These are phyloP conservation scores for Ogataea henricii DNA, from an alignment of 805 yeast species.

Conservation along the genomic window DNA sequence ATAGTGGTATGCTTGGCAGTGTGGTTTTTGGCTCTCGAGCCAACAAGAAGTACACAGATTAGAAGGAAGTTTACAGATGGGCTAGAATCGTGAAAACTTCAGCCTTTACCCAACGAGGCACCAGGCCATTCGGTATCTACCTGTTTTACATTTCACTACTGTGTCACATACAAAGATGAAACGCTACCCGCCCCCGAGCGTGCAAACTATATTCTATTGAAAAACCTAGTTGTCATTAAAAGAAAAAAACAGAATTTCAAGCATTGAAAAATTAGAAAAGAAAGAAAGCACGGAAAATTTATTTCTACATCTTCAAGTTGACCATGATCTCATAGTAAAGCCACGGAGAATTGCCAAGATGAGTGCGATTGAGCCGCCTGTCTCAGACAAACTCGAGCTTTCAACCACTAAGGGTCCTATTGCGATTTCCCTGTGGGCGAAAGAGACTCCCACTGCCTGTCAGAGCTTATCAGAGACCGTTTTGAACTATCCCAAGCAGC, in stretches of 20 bases:
- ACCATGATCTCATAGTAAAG: background rate
- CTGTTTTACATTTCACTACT: too few relatives aligned
- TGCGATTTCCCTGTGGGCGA: slow-evolving; percentile 12
- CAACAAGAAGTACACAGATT: too few relatives aligned
- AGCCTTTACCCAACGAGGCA: too few relatives aligned
- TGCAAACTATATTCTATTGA: too few relatives aligned
- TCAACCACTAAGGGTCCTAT: slow-evolving; percentile 11
- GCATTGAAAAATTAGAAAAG: too few relatives aligned
- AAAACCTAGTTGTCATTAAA: too few relatives aligned
- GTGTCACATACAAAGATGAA: too few relatives aligned
- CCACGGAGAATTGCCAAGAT: background rate
- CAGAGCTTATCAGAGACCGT: slow-evolving; percentile 7
- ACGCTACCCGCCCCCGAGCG: too few relatives aligned
- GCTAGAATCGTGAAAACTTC: too few relatives aligned
- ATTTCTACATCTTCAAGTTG: background rate
- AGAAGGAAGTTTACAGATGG: too few relatives aligned
- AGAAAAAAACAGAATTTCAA: too few relatives aligned
- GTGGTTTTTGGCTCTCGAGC: slow-evolving; percentile 84
- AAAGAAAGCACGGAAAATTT: background rate
- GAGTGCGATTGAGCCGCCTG: slow-evolving; percentile 12
- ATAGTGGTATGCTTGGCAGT: slow-evolving; percentile 91
- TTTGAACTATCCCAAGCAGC: slow-evolving; percentile 4
- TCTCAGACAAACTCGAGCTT: background rate
- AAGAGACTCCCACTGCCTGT: slow-evolving; percentile 14
- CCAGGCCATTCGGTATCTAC: too few relatives aligned